phyloP scores from a whole-genome alignment of 345 rosid genomes.

The Dimocarpus longan region DNA sequence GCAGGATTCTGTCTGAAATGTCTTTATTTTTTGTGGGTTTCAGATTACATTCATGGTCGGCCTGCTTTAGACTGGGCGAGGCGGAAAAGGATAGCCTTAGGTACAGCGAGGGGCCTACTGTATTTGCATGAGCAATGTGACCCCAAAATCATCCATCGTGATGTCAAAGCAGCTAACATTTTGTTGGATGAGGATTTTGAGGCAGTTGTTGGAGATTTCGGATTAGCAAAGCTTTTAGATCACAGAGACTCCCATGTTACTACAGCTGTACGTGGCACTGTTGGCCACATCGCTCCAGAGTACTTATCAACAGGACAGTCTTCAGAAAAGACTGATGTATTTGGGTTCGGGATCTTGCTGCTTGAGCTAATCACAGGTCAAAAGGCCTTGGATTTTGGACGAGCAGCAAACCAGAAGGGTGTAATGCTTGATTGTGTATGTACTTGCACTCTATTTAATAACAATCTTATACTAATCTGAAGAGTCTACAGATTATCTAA shows the following conservation, averaged over 20 bases:
- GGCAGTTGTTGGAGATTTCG: slow-evolving; percentile 98
- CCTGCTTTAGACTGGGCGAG: slow-evolving; percentile 87
- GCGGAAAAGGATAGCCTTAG: slow-evolving; percentile 83
- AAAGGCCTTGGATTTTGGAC: slow-evolving; percentile 86
- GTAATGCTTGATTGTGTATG: slow-evolving; percentile 95
- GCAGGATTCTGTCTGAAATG: background rate
- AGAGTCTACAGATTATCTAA: background rate
- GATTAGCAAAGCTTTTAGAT: slow-evolving; percentile 94
- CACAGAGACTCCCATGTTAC: slow-evolving; percentile 95
- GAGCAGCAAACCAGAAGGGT: slow-evolving; percentile 85
- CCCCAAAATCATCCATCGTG: slow-evolving; percentile 91
- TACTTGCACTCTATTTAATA: slow-evolving; percentile 17
- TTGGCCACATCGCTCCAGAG: slow-evolving; percentile 96
- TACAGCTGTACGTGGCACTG: slow-evolving; percentile 91
- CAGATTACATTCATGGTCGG: slow-evolving; percentile 66
- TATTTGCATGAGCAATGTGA: slow-evolving; percentile 96
- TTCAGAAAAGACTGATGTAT: slow-evolving; percentile 93
- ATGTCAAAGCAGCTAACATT: slow-evolving; percentile 97
- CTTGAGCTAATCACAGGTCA: slow-evolving; percentile 94
- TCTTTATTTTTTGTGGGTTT: slow-evolving; percentile 9
- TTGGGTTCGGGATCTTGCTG: slow-evolving; percentile 90
- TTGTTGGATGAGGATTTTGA: slow-evolving; percentile 87
- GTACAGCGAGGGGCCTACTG: slow-evolving; percentile 85
- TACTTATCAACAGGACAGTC: slow-evolving; percentile 91
- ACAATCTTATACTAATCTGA: background rate